Evolutionary conservation across 768 basidiomycete species (phyloP).

Genomic region (Cystobasidium ongulense): DNA sequence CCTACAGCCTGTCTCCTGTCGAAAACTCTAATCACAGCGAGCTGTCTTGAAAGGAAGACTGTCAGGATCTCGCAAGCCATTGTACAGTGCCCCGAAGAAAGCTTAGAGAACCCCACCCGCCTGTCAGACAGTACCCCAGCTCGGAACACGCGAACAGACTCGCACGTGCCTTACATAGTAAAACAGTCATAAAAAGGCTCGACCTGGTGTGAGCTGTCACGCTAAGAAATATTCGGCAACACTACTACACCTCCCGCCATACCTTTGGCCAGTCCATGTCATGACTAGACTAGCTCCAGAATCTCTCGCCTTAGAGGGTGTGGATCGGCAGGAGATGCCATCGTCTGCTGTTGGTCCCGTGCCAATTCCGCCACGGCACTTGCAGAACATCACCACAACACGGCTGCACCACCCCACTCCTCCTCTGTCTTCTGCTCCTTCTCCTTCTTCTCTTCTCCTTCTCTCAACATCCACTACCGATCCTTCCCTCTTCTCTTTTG

Average conservation of each 20-base stretch:
- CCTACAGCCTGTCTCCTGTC: too few relatives aligned
- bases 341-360: background rate
- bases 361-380: background rate
- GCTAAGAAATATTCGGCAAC: background rate
- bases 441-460: background rate
- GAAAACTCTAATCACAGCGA: too few relatives aligned
- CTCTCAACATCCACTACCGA: constrained; percentile 12
- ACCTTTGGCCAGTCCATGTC: background rate
- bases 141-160: too few relatives aligned
- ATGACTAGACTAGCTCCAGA: background rate
- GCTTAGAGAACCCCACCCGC: too few relatives aligned
- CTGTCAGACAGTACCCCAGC: too few relatives aligned
- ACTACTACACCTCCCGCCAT: background rate
- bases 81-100: too few relatives aligned
- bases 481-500: constrained; percentile 28
- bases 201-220: too few relatives aligned
- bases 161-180: too few relatives aligned
- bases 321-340: background rate
- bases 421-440: constrained; percentile 4
- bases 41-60: too few relatives aligned
- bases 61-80: too few relatives aligned
- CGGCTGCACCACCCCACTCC: background rate
- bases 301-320: background rate
- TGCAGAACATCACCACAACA: background rate
- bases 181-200: too few relatives aligned